Percentiles rank a stretch among this genome's conserved stretches.
phyloP scores from a whole-genome alignment of 257 asterid genomes.

The Solanum stenotomum region DNA sequence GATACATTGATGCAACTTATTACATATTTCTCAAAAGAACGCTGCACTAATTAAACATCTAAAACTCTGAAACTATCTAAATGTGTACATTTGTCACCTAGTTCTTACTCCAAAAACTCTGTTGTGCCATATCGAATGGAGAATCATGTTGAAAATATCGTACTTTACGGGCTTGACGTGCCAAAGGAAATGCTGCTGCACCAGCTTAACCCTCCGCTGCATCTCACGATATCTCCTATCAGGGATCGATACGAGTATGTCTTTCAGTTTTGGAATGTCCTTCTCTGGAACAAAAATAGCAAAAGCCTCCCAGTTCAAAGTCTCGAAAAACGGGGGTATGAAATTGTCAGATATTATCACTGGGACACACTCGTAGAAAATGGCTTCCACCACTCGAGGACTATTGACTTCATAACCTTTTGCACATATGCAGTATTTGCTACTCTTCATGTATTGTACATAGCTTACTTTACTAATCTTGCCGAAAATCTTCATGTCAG shows the following conservation, averaged over 20 bases:
- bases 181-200: conserved; percentile 90
- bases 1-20: neutral
- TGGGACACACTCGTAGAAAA: conserved; percentile 82
- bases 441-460: conserved; percentile 76
- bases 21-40: neutral
- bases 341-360: conserved; percentile 92
- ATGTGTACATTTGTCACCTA: neutral
- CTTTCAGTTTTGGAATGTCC: conserved; percentile 69
- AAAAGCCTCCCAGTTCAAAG: conserved; percentile 79
- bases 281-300: conserved; percentile 73
- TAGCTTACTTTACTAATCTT: conserved; percentile 45
- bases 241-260: conserved; percentile 55
- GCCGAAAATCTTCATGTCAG: conserved; percentile 71
- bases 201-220: conserved; percentile 73
- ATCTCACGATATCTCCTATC: conserved; percentile 38
- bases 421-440: conserved; percentile 90
- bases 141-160: conserved; percentile 73
- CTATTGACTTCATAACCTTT: conserved; percentile 82
- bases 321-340: conserved; percentile 77
- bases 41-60: neutral
- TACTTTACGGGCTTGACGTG: conserved; percentile 63
- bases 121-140: conserved; percentile 79
- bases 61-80: neutral
- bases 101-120: conserved; percentile 44
- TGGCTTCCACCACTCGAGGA: conserved; percentile 96